A percentile compares a stretch with the other conserved stretches of the same genome.
phyloP scores from a whole-genome alignment of 306 rosid species.

The Fagus crenata region DNA sequence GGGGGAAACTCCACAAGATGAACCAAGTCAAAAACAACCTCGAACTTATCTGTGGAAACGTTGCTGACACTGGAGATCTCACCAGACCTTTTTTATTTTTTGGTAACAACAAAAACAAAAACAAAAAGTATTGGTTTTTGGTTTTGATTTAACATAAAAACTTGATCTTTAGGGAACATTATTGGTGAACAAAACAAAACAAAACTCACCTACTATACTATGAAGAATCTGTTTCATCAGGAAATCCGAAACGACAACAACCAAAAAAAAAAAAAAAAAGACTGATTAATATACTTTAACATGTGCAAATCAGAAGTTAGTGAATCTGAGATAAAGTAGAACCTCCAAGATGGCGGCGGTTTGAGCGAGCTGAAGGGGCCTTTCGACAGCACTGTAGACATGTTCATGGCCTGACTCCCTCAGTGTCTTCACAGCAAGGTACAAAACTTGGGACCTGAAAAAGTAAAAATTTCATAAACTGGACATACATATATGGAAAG shows the following conservation, averaged over 20 bases:
- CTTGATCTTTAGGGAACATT: background rate
- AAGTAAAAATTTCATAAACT: background rate
- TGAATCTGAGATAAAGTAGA: background rate
- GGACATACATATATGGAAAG: background rate
- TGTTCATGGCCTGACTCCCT: constrained; percentile 58
- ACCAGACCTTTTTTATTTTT: constrained; percentile 57
- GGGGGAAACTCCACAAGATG: constrained; percentile 81
- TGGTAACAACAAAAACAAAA: background rate
- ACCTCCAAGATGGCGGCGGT: constrained; percentile 84
- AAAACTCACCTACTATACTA: constrained; percentile 76
- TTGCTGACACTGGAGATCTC: constrained; percentile 80
- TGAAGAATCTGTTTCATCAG: constrained; percentile 67
- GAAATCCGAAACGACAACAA: constrained; percentile 23
- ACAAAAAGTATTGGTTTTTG: constrained; percentile 7
- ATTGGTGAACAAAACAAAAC: constrained; percentile 1
- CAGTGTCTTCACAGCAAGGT: constrained; percentile 52
- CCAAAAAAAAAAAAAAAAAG: constrained; percentile 7
- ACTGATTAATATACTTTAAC: background rate
- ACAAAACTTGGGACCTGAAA: constrained; percentile 68
- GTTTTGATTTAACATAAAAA: background rate
- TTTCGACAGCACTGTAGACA: constrained; percentile 73
- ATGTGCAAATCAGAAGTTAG: background rate
- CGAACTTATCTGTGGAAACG: constrained; percentile 79
- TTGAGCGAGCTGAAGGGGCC: constrained; percentile 70
- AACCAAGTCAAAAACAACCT: constrained; percentile 80